Evolutionary conservation across 495 filamentous ascomycete species (phyloP), one percentile per base, ranked within the genome.

Genomic region (Talaromyces adpressus): DNA sequence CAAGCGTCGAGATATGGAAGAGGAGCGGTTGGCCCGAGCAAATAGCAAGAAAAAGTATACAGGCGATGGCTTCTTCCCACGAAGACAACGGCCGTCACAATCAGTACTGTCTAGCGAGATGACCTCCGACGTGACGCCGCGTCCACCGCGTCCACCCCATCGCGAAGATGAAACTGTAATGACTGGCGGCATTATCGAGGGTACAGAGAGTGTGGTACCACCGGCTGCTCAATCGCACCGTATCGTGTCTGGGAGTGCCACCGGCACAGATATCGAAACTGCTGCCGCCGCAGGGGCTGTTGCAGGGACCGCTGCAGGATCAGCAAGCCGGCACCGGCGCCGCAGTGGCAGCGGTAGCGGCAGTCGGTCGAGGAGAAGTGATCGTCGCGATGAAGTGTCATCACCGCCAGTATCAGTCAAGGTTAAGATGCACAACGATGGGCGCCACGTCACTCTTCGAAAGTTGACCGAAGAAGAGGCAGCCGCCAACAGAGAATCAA

Each of bases 401-500:
- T 84, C 83, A 12, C 84, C 85, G 18, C 87, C 91, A 2, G 88
- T 91, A 59, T 89, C 85, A 61, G 85, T 95, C 57, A 91, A 91
- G 74, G 81, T 96, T 27, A 88, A 89, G 71, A 86, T 93, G 77
- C 87, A 91, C 73, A 83, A 87, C 59, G 89, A 96, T 67, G 87
- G 89, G 61, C 84, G 87, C 34, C 89, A 91, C 67, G 87, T 96
- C 54, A 96, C 92, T 11, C 80, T 97, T 20, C 84, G 91, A 23
- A 82, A 89, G 29, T 75, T 97, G 12, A 91, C 88, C 7, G 91
- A 93, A 65, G 85, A 91, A 71, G 92, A 96, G 81, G 88, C 89
- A 3, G 87, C 85, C 11, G 83, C 83, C 12, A 81, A 79, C 52
- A 82, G 86, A 47, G 82, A 84, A 64, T 78, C 81, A 12, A 76